Evolutionary conservation across 495 filamentous ascomycete species (phyloP).

Genomic region (Daldinia grandis): DNA sequence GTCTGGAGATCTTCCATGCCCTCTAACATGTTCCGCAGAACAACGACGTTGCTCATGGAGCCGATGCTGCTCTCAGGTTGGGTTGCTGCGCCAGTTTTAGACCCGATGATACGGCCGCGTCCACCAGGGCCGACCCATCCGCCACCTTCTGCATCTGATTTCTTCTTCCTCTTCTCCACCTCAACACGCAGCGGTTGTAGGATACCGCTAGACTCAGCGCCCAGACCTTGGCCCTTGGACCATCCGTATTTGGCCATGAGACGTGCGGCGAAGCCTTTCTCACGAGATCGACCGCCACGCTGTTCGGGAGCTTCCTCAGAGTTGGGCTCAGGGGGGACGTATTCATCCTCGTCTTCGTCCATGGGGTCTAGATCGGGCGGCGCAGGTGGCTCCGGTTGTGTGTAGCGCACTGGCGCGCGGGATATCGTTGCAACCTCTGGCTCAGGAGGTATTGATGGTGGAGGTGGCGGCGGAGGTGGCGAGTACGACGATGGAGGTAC

Average conservation of each 20-base stretch:
- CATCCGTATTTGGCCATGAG: slow-evolving; percentile 93
- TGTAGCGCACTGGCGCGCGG: slow-evolving; percentile 86
- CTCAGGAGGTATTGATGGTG: slow-evolving; percentile 59
- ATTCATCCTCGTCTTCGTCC: slow-evolving; percentile 62
- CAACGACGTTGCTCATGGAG: slow-evolving; percentile 78
- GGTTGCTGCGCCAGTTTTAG: slow-evolving; percentile 33
- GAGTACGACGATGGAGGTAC: slow-evolving; percentile 49
- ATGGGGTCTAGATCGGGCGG: slow-evolving; percentile 51
- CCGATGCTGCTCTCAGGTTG: slow-evolving; percentile 46
- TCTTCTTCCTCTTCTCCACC: slow-evolving; percentile 82
- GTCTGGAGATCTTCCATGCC: slow-evolving; percentile 70
- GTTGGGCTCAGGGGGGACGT: slow-evolving; percentile 48
- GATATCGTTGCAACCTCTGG: slow-evolving; percentile 69
- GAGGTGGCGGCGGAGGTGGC: slow-evolving; percentile 55
- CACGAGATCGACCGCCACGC: slow-evolving; percentile 76
- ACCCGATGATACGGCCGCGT: slow-evolving; percentile 80
- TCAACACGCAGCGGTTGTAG: slow-evolving; percentile 82
- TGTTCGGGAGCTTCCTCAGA: slow-evolving; percentile 34
- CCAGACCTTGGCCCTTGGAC: slow-evolving; percentile 86
- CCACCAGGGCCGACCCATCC: slow-evolving; percentile 74
- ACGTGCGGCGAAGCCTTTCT: slow-evolving; percentile 84
- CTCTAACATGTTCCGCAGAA: slow-evolving; percentile 81
- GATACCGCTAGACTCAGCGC: slow-evolving; percentile 81
- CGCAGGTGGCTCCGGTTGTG: slow-evolving; percentile 63
- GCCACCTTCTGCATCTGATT: slow-evolving; percentile 79